Conservation (phyloP, 2,329 filamentous ascomycete species). For the Phyllosticta citrichinensis region DNA sequence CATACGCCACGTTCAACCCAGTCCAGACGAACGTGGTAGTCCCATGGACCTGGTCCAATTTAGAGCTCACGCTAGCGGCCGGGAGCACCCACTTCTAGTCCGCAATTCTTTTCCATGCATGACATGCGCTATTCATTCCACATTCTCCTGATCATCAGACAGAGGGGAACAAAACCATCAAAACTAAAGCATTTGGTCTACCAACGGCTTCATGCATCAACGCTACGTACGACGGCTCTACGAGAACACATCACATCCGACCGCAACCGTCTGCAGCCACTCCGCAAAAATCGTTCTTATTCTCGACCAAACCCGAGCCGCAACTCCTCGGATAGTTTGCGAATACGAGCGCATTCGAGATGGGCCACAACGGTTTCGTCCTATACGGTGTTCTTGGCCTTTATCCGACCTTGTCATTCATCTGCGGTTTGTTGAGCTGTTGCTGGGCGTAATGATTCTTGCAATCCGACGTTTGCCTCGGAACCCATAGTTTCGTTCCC, state of each 20-base stretch:
- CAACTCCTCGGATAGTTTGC: background rate
- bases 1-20: background rate
- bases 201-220: background rate
- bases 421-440: background rate
- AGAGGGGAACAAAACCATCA: background rate
- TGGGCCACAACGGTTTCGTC: background rate
- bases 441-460: background rate
- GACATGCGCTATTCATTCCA: background rate
- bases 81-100: background rate
- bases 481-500: too few relatives aligned
- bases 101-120: background rate
- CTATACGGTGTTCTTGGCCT: background rate
- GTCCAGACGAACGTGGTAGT: background rate
- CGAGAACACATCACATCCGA: background rate
- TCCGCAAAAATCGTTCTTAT: background rate
- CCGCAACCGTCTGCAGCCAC: background rate
- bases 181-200: background rate
- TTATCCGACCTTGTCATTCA: background rate
- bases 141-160: background rate
- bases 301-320: background rate
- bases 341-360: background rate
- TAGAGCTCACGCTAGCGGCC: background rate
- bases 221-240: background rate
- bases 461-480: background rate
- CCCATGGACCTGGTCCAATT: background rate